These are phyloP conservation scores for Daedaleopsis nitida DNA, from an alignment of 768 basidiomycete genomes.

Conservation along the genomic window DNA sequence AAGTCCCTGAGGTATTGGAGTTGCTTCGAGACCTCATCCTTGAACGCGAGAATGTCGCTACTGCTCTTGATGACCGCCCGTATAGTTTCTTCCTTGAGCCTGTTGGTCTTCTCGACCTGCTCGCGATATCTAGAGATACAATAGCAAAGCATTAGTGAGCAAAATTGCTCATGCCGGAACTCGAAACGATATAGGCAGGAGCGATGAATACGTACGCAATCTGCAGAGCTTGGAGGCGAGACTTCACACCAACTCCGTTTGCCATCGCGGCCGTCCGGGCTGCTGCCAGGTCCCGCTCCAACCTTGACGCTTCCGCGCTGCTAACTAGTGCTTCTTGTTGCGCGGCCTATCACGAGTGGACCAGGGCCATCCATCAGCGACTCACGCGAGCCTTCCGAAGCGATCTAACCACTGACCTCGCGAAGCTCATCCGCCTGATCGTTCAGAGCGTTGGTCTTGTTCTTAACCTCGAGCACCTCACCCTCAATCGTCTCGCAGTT, in stretches of 20 bases:
- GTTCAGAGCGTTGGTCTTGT: conserved; percentile 67
- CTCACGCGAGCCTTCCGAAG: too few relatives aligned
- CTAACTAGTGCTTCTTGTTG: conserved; percentile 74
- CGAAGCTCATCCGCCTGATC: conserved; percentile 82
- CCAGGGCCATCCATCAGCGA: neutral
- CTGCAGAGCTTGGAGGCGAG: conserved; percentile 72
- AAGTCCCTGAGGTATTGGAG: conserved; percentile 69
- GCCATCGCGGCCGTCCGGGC: conserved; percentile 76
- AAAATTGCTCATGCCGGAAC: too few relatives aligned
- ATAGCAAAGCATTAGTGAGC: neutral
- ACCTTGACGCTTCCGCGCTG: conserved; percentile 61
- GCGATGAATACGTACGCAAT: conserved; percentile 60
- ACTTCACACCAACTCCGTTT: conserved; percentile 82
- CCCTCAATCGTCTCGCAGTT: conserved; percentile 84
- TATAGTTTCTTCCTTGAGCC: conserved; percentile 77
- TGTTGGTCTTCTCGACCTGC: conserved; percentile 72
- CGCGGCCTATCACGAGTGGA: conserved; percentile 51
- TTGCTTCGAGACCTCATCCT: conserved; percentile 73
- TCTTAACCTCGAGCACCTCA: conserved; percentile 72
- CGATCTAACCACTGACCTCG: conserved; percentile 53
- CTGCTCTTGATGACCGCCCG: conserved; percentile 83
- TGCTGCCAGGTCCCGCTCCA: conserved; percentile 73
- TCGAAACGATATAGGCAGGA: neutral
- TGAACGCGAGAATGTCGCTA: conserved; percentile 81
- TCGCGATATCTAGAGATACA: conserved; percentile 62